Base-by-base conservation (phyloP, 2,329 filamentous ascomycete species). In the Aspergillus versicolor region DNA sequence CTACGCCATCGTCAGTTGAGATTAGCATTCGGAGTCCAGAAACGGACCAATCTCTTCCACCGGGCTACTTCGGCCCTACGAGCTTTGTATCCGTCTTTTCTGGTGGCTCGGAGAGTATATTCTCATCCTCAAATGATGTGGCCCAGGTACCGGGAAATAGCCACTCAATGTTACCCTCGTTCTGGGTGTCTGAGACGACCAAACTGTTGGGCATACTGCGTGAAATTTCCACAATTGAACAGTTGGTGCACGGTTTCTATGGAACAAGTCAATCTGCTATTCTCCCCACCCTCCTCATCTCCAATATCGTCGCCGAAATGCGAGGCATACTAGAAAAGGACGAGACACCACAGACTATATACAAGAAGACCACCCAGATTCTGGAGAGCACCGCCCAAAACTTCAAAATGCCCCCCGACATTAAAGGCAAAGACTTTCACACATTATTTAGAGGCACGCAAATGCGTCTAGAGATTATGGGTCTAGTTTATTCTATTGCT, bases 391-490 rank as follows among this genome's bases (percentile, higher is more conserved):
- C 70, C 0, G 54, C 62, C 2, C 58, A 64, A 15, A 46, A 41
- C 15, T 62, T 72, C 6, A 50, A 62, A 3, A 50, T 71, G 15
- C 59, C 68, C 1, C 17, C 61, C 3, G 61, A 57, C 1, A 61
- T 66, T 2, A 64, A 69, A 37, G 71, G 72, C 1, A 57, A 62
- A 13, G 68, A 73, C 9, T 77, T 79, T 44, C 69, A 75, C 55
- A 65, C 65, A 15, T 56, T 75, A 1, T 77, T 70, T 53, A 77
- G 74, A 0, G 75, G 74, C 0, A 61, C 67, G 13, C 67, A 70
- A 17, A 59, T 76, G 37, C 72, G 76, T 1, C 61, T 78, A 5
- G 75, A 78, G 37, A 71, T 71, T 4, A 66, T 78, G 11, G 75
- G 72, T 0, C 65, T 72, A 11, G 57, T 78, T 5, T 69, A 75